Evolutionary conservation across 768 basidiomycete species (phyloP).

Genomic region (Hortiboletus campestris): DNA sequence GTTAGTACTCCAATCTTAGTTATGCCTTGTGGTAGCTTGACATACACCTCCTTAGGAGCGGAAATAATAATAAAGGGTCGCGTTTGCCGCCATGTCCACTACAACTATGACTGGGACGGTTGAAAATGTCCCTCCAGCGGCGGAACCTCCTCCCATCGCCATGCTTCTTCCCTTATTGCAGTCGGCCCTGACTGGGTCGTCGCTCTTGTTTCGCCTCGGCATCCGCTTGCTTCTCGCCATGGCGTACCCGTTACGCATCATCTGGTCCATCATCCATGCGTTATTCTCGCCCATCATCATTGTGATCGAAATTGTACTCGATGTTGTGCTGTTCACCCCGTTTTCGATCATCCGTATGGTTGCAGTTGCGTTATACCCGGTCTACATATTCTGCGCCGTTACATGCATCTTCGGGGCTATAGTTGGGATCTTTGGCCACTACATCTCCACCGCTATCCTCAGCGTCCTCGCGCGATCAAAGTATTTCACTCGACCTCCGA

Average conservation of each 20-base stretch:
- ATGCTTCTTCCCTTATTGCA: conserved; percentile 22
- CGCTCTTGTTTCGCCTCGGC: conserved; percentile 16
- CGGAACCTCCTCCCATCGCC: conserved; percentile 24
- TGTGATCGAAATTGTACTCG: conserved; percentile 39
- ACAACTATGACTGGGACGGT: neutral
- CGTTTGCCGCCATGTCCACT: conserved; percentile 7
- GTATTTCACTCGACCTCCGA: conserved; percentile 8
- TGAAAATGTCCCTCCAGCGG: neutral
- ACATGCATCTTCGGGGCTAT: conserved; percentile 52
- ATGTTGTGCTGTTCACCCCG: conserved; percentile 46
- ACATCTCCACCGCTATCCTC: conserved; percentile 14
- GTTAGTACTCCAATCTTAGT: neutral
- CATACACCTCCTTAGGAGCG: neutral
- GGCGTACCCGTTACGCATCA: conserved; percentile 18
- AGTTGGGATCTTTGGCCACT: conserved; percentile 42
- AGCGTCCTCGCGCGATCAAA: conserved; percentile 11
- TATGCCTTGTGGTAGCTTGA: neutral
- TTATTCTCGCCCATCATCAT: conserved; percentile 49
- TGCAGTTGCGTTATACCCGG: conserved; percentile 46
- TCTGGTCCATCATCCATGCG: conserved; percentile 34
- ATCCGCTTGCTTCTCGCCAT: conserved; percentile 9
- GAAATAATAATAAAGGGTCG: neutral
- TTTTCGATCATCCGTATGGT: conserved; percentile 38
- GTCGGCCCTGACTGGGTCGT: conserved; percentile 3
- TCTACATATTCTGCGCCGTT: conserved; percentile 56